Evolutionary conservation across 23 red algal species (phyloP).

Genomic region (Chondrus crispus): DNA sequence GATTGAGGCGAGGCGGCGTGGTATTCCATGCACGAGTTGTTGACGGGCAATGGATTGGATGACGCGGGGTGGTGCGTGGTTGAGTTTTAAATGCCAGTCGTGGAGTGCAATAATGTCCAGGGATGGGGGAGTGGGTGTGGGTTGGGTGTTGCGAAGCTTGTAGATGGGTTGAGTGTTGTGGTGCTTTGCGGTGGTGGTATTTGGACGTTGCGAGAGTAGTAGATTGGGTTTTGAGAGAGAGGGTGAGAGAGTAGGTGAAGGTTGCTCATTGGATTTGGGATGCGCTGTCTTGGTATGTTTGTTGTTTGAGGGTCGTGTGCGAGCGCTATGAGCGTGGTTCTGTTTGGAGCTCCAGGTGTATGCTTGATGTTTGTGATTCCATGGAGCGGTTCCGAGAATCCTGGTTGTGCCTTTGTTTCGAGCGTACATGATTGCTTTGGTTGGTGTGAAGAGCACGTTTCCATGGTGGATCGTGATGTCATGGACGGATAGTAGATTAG

Average conservation of each 20-base stretch:
- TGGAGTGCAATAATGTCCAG: too few relatives aligned
- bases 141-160: too few relatives aligned
- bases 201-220: too few relatives aligned
- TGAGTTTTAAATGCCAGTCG: not conserved
- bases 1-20: not conserved
- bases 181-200: not conserved
- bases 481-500: not conserved
- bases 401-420: not conserved
- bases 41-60: not conserved
- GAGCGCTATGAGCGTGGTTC: not conserved
- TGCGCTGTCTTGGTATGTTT: too few relatives aligned
- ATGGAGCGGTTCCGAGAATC: not conserved
- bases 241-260: not conserved
- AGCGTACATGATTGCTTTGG: not conserved
- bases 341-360: too few relatives aligned
- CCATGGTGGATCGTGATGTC: not conserved
- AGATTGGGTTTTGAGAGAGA: not conserved
- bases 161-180: not conserved
- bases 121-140: too few relatives aligned
- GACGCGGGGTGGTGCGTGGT: not conserved
- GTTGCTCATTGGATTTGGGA: too few relatives aligned
- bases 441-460: not conserved
- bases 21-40: not conserved
- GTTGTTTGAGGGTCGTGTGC: too few relatives aligned
- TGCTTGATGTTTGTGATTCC: not conserved